Evolutionary conservation across 352 stramenopile genomes (phyloP), one percentile per base, ranked within the genome.

Genomic region (Blastocystis sp.): DNA sequence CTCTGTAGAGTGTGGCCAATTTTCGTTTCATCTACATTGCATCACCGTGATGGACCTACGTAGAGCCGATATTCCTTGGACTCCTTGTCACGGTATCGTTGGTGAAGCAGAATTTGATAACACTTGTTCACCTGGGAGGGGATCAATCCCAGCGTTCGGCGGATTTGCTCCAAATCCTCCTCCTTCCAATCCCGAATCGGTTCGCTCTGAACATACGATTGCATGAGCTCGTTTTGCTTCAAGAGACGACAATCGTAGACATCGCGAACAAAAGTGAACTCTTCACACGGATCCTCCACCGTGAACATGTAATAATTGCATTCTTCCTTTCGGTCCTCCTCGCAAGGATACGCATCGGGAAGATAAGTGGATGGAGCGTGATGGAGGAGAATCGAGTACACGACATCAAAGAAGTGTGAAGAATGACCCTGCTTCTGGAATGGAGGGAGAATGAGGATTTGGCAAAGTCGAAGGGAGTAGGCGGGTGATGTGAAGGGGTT

Each of bases 381-480:
- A 40, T 78, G 67, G 36, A 78, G 24, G 24, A 78, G 42, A n/a
- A 27, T 32, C 27, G 36, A 40, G 21, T 57, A 78, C 21, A 78
- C 34, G 24, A 34, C 14, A 27, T 59, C 67, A 27, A 78, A 51
- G n/a, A 78, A 32, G 51, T 40, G 67, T 29, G 38, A 27, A 21
- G 67, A 78, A 42, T 78, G 67, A n/a, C 67, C 27, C 67, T 78
- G 67, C n/a, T 61, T 57, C 34, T 78, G 67, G 34, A 63, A 78
- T 29, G 38, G 40, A 42, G 67, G 67, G 16, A 78, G 67, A 36
- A 78, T 36, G 11, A 78, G 67, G n/a, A 78, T 78, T 24, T 78
- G 67, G 38, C 67, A 78, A 27, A 78, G 67, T 36, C 67, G 67
- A 32, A 78, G 67, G 14, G 67, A 78, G n/a, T 78, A 46, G 34